Percentiles rank a stretch among this genome's conserved stretches.
These are phyloP conservation scores for Tubosaeta brunneosetosa DNA, from an alignment of 768 basidiomycete species.

Conservation along the genomic window DNA sequence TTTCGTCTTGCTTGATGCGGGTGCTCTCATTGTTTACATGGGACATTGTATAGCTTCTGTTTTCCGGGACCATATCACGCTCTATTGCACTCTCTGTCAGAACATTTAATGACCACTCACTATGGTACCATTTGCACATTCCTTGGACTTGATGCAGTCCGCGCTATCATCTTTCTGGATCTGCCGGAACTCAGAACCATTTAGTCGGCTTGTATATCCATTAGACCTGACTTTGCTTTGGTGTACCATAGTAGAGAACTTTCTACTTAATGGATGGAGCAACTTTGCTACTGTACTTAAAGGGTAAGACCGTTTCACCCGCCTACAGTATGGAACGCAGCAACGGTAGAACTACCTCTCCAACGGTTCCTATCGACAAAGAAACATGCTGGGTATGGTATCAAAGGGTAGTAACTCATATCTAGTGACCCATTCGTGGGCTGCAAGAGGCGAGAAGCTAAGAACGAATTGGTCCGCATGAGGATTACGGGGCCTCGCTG, in stretches of 20 bases:
- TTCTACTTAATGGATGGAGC: constrained; percentile 10
- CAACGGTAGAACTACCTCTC: no score
- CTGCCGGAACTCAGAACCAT: constrained; percentile 19
- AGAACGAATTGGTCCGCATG: background rate
- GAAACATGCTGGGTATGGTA: background rate
- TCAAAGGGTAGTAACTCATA: background rate
- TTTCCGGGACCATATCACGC: constrained; percentile 75
- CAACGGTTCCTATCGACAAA: no score
- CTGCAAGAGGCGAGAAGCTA: background rate
- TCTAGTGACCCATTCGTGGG: background rate
- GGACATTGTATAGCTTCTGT: constrained; percentile 53
- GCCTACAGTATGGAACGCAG: no score
- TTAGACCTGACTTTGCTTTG: constrained; percentile 18
- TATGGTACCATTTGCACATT: constrained; percentile 1
- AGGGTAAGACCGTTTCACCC: background rate
- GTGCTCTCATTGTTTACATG: constrained; percentile 9
- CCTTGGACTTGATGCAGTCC: constrained; percentile 9
- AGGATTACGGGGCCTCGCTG: constrained; percentile 49
- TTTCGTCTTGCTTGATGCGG: constrained; percentile 16
- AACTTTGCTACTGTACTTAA: background rate
- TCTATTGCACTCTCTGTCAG: constrained; percentile 80
- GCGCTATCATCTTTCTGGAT: constrained; percentile 7
- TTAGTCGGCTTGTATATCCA: constrained; percentile 25
- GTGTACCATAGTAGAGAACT: constrained; percentile 28
- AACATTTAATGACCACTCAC: constrained; percentile 62